phyloP scores from a whole-genome alignment of 2,329 filamentous ascomycete species.

The Pseudogymnoascus sp. region DNA sequence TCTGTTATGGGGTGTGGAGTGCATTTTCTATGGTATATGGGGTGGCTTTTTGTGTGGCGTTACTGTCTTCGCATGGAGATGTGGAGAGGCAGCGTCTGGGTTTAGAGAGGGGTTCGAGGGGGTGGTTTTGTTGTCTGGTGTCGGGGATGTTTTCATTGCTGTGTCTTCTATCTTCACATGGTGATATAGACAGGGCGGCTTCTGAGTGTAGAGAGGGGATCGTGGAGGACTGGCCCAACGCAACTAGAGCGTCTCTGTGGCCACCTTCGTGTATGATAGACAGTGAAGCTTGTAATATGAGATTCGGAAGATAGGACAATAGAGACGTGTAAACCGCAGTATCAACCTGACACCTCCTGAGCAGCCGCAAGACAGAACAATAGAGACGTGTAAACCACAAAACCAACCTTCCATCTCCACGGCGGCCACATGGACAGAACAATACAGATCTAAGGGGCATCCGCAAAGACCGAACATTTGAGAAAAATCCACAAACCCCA shows the following conservation, averaged over 20 bases:
- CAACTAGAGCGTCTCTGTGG: background rate
- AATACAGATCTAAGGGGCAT: too few species aligned
- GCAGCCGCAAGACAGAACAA: background rate
- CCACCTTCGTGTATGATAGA: background rate
- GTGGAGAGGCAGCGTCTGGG: background rate
- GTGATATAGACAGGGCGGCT: background rate
- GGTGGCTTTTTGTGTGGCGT: background rate
- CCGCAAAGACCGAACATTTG: too few species aligned
- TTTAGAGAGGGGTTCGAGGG: background rate
- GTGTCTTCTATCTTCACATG: background rate
- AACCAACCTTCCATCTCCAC: too few species aligned
- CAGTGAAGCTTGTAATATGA: background rate
- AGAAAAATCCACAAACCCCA: background rate
- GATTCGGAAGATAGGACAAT: constrained; percentile 2
- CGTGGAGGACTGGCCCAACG: background rate
- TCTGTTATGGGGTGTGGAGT: background rate
- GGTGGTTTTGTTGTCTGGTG: background rate
- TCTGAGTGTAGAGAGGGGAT: background rate
- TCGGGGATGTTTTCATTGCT: background rate
- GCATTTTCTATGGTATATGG: constrained; percentile 1
- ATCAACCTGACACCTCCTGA: background rate
- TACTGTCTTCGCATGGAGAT: background rate
- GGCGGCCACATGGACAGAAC: too few species aligned
- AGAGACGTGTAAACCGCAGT: background rate
- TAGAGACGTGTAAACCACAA: background rate